phyloP scores from a whole-genome alignment of 306 rosid genomes.

The Abrus pulchellus region DNA sequence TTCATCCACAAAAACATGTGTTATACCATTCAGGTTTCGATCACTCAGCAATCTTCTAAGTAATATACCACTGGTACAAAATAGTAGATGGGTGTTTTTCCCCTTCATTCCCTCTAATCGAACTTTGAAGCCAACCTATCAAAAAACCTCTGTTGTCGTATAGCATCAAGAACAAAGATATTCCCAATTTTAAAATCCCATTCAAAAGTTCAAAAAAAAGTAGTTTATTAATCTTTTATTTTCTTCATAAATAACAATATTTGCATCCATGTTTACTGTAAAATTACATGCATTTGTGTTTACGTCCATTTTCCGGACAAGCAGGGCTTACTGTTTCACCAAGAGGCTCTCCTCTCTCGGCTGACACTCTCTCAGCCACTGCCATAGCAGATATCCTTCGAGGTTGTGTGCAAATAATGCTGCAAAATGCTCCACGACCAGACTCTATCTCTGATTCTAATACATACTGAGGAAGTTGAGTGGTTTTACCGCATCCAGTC shows the following conservation, averaged over 20 bases:
- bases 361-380: conserved; percentile 94
- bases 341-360: conserved; percentile 93
- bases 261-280: conserved; percentile 25
- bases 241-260: conserved; percentile 42
- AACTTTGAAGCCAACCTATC: conserved; percentile 98
- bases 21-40: conserved; percentile 86
- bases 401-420: conserved; percentile 94
- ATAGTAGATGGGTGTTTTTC: conserved; percentile 88
- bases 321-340: conserved; percentile 87
- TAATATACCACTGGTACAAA: conserved; percentile 98
- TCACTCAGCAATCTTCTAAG: conserved; percentile 92
- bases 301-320: conserved; percentile 39
- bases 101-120: conserved; percentile 98
- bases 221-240: conserved; percentile 37
- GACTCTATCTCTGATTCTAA: conserved; percentile 93
- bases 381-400: conserved; percentile 98
- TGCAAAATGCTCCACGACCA: conserved; percentile 84
- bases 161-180: conserved; percentile 69
- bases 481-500: conserved; percentile 99
- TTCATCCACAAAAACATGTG: conserved; percentile 98
- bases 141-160: conserved; percentile 83
- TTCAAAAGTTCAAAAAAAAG: conserved; percentile 43
- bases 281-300: conserved; percentile 25
- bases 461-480: conserved; percentile 97
- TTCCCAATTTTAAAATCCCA: conserved; percentile 53